Evolutionary conservation across 345 rosid genomes (phyloP).

Genomic region (Clarkia xantiana): DNA sequence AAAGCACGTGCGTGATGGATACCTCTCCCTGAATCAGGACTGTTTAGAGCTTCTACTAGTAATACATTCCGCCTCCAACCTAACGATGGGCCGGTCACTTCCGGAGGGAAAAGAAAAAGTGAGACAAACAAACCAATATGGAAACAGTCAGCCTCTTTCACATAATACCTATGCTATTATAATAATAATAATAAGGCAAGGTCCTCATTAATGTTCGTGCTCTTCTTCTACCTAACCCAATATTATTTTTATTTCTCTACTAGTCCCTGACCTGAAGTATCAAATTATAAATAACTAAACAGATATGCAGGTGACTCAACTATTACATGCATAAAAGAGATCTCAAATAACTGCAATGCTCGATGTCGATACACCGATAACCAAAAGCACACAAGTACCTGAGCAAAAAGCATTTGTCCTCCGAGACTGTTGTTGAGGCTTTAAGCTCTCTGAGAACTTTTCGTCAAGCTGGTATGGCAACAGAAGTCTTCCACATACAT

Average conservation of each 20-base stretch:
- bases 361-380: slow-evolving; percentile 1
- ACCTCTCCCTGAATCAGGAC: slow-evolving; percentile 71
- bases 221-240: too few relatives aligned
- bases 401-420: slow-evolving; percentile 23
- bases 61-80: slow-evolving; percentile 95
- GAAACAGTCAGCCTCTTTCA: too few relatives aligned
- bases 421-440: slow-evolving; percentile 21
- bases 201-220: too few relatives aligned
- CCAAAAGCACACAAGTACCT: slow-evolving; percentile 20
- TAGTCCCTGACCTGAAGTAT: too few relatives aligned
- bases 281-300: too few relatives aligned
- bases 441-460: slow-evolving; percentile 44
- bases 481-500: slow-evolving; percentile 56
- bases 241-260: too few relatives aligned
- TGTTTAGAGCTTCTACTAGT: slow-evolving; percentile 88
- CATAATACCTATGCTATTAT: too few relatives aligned
- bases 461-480: slow-evolving; percentile 73
- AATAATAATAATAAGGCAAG: too few relatives aligned
- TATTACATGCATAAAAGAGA: slow-evolving; percentile 8
- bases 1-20: slow-evolving; percentile 82
- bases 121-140: too few relatives aligned
- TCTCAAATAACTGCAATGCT: slow-evolving; percentile 1
- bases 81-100: slow-evolving; percentile 50
- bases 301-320: too few relatives aligned
- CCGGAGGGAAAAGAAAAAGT: slow-evolving; percentile 21